These are phyloP conservation scores for Penicillium vulpinum DNA, from an alignment of 2,329 filamentous ascomycete species.

Conservation along the genomic window DNA sequence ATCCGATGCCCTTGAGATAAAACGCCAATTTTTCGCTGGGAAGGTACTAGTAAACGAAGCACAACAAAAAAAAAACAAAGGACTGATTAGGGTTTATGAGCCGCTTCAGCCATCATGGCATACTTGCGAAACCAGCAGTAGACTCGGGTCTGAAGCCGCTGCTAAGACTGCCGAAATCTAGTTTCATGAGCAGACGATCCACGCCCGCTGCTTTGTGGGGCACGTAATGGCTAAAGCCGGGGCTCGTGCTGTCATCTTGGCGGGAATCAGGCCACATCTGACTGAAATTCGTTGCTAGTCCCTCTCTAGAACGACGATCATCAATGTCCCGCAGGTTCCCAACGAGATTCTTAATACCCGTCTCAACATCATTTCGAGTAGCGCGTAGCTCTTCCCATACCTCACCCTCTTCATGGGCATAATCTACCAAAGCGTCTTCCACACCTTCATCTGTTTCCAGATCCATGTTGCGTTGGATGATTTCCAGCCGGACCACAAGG, in stretches of 20 bases:
- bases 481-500: conserved; percentile 71
- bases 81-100: background rate
- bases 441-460: conserved; percentile 80
- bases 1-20: background rate
- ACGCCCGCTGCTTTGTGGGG: conserved; percentile 75
- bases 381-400: conserved; percentile 64
- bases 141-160: conserved; percentile 15
- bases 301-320: conserved; percentile 48
- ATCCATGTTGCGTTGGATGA: conserved; percentile 74
- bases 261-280: conserved; percentile 31
- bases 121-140: conserved; percentile 14
- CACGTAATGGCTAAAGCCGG: conserved; percentile 53
- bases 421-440: conserved; percentile 70
- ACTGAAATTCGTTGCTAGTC: conserved; percentile 29
- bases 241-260: conserved; percentile 22
- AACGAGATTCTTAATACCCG: conserved; percentile 63
- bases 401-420: conserved; percentile 69
- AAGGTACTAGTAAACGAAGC: background rate
- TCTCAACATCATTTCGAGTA: conserved; percentile 65
- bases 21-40: conserved; percentile 6
- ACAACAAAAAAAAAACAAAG: background rate
- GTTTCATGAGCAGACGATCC: conserved; percentile 84
- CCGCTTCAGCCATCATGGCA: conserved; percentile 6
- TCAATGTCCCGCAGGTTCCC: conserved; percentile 63
- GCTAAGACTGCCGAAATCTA: conserved; percentile 59